Evolutionary conservation across 2,329 filamentous ascomycete genomes (phyloP), one percentile per base, ranked within the genome.

Genomic region (Escovopsis sp.): DNA sequence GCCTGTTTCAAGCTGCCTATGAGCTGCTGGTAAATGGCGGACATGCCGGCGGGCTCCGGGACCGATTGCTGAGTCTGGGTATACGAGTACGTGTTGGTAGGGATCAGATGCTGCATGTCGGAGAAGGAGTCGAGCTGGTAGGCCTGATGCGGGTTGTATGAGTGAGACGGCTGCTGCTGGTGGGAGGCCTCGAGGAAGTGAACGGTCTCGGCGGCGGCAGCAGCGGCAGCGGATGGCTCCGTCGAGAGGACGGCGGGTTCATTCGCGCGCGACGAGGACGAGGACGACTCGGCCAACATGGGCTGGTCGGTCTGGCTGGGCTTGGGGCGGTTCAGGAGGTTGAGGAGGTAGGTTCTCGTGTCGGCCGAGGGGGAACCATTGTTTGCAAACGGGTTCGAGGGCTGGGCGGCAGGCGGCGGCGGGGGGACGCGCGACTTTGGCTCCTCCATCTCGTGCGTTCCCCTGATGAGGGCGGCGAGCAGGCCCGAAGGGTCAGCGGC

Each of bases 321-420:
- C 58, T 79, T 86, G 35, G 81, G 76, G 33, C 80, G 77, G 50
- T 86, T 90, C 43, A 98, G 70, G 39, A 96, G 66, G 47, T 84
- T 80, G 42, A 96, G 73, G 33, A 98, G 66, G 51, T 90, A 82
- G 43, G 88, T 78, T 56, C 92, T 82, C 4, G 86, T 83, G 54
- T 85, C 79, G 32, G 74, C 68, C 16, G 70, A 60, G 35, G 73
- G 70, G 30, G 70, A 62, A 25, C 62, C 61, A 18, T 62, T 56
- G 18, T 62, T 57, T 42, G 57, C 62, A 58, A 68, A 70, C 27
- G 58, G 46, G 36, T 48, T 54, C 31, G 47, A 37, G 3, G 51
- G 39, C 40, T 49, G 48, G 10, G 46, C 41, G 15, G 46, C 41
- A 13, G 28, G 45, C 33, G 29, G 49, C 31, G 40, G 45, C 31